Evolutionary conservation across 495 filamentous ascomycete genomes (phyloP).

Genomic region (Aspergillus homomorphus): DNA sequence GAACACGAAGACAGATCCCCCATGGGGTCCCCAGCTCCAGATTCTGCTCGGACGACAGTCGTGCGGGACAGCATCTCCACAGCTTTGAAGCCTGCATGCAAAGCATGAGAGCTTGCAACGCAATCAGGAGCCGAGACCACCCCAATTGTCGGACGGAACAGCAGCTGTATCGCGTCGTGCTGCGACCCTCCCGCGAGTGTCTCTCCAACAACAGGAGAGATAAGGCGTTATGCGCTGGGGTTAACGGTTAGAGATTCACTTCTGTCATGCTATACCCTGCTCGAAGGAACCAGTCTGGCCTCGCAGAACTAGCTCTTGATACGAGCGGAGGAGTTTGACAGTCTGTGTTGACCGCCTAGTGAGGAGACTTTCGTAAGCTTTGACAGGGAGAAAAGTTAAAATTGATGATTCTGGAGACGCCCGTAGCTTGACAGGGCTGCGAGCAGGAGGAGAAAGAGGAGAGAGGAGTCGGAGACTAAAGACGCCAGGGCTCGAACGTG

Average conservation of each 20-base stretch:
- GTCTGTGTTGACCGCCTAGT: neutral
- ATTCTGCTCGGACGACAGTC: neutral
- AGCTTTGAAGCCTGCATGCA: neutral
- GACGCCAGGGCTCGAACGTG: slow-evolving; percentile 8
- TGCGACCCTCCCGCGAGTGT: neutral
- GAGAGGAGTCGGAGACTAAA: slow-evolving; percentile 1
- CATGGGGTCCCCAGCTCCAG: slow-evolving; percentile 2
- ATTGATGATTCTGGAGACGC: neutral
- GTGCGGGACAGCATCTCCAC: slow-evolving; percentile 5
- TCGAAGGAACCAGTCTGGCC: neutral
- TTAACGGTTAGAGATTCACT: neutral
- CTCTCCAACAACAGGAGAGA: neutral
- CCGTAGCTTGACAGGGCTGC: neutral
- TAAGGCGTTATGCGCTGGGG: neutral
- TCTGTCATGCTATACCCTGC: slow-evolving; percentile 1
- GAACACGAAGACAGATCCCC: slow-evolving; percentile 3
- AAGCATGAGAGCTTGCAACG: slow-evolving; percentile 2
- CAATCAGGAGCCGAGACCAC: neutral
- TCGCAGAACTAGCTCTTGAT: neutral
- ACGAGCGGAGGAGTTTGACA: neutral
- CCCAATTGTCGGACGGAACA: neutral
- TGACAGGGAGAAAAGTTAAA: neutral
- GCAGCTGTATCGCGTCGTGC: neutral
- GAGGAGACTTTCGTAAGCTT: neutral
- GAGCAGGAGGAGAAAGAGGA: neutral